Conservation (phyloP, 345 rosid genomes). For the Combretum micranthum region DNA sequence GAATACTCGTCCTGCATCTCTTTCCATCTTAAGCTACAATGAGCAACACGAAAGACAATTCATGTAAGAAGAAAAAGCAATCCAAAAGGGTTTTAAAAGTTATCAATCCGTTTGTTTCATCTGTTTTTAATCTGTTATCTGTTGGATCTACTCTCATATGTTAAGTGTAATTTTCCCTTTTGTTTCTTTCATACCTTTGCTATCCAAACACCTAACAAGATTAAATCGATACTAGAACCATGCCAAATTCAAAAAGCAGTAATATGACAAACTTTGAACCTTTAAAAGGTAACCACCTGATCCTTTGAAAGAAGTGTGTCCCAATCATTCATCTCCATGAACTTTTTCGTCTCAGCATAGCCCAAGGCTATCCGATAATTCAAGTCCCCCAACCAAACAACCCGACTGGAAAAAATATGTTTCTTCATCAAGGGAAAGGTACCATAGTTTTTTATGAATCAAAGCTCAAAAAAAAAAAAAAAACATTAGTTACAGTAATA, state of each 20-base stretch:
- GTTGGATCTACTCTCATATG: no score
- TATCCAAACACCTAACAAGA: no score
- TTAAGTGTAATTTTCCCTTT: no score
- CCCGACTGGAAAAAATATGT: constrained; percentile 39
- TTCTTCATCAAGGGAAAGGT: no score
- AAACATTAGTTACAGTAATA: no score
- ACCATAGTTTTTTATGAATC: no score
- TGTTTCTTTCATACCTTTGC: no score
- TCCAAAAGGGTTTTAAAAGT: no score
- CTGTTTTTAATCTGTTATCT: no score
- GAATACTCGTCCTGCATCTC: constrained; percentile 84
- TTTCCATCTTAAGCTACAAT: constrained; percentile 76
- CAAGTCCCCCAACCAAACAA: constrained; percentile 90
- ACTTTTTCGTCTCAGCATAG: constrained; percentile 64
- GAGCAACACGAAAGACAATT: background rate
- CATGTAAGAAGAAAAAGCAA: background rate
- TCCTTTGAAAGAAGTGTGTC: constrained; percentile 69
- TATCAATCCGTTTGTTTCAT: no score
- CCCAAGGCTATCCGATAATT: constrained; percentile 87
- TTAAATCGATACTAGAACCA: no score
- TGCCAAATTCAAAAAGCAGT: background rate
- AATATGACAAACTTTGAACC: background rate
- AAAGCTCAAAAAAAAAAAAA: no score
- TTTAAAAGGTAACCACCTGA: constrained; percentile 43
- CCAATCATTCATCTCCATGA: constrained; percentile 51